Evolutionary conservation across 2,329 filamentous ascomycete species (phyloP).

Genomic region (Arthroderma sp.): DNA sequence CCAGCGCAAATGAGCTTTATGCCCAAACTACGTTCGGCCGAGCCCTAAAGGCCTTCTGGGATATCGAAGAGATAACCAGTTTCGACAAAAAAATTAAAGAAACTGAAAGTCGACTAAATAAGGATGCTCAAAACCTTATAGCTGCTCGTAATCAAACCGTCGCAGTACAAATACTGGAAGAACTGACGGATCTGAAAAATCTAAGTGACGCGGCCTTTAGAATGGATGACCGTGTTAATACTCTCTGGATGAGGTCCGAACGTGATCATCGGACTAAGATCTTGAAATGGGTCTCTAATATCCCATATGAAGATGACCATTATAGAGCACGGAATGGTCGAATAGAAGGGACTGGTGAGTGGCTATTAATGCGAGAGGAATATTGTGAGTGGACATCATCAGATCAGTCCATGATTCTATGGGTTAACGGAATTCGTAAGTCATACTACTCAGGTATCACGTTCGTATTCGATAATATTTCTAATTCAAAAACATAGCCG

Average conservation of each 20-base stretch:
- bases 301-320: constrained; percentile 13
- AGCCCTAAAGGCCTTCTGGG: background rate
- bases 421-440: constrained; percentile 16
- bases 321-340: constrained; percentile 6
- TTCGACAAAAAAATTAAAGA: constrained; percentile 5
- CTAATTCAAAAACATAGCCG: constrained; percentile 1
- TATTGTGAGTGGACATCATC: constrained; percentile 12
- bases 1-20: constrained; percentile 1
- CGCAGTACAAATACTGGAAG: background rate
- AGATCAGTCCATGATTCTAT: constrained; percentile 12
- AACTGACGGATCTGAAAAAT: background rate
- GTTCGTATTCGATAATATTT: background rate
- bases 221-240: background rate
- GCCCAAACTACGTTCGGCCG: background rate
- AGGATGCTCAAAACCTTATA: constrained; percentile 7
- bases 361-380: constrained; percentile 10
- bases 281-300: constrained; percentile 16
- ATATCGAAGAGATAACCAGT: constrained; percentile 5
- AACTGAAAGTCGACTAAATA: constrained; percentile 5
- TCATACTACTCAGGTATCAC: background rate
- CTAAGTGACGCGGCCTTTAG: background rate
- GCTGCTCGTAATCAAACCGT: background rate
- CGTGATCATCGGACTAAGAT: constrained; percentile 10
- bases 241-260: constrained; percentile 3
- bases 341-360: constrained; percentile 11